Percentiles rank a stretch among this genome's conserved stretches.
Evolutionary conservation across 2,329 filamentous ascomycete genomes (phyloP).

Genomic region (Elsinoe necatrix): DNA sequence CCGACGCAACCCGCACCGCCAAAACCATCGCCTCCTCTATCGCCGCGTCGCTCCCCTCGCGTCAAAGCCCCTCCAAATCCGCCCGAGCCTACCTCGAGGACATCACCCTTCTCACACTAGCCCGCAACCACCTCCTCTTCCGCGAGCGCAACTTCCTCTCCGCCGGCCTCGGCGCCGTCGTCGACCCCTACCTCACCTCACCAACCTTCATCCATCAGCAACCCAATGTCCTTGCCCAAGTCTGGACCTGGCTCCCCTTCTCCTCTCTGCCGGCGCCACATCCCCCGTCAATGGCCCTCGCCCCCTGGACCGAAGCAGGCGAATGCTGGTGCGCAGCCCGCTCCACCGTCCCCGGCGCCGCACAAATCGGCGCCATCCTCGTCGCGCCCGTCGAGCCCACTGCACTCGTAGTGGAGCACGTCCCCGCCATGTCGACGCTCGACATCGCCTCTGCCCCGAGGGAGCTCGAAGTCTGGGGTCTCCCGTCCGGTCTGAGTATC

Average conservation of each 20-base stretch:
- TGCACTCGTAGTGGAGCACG: conserved; percentile 39
- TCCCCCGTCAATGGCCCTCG: conserved; percentile 50
- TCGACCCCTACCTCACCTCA: conserved; percentile 56
- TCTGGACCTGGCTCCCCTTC: conserved; percentile 20
- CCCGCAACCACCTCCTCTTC: conserved; percentile 23
- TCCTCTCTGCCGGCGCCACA: conserved; percentile 25
- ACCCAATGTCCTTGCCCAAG: conserved; percentile 2
- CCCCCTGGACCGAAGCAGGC: conserved; percentile 65
- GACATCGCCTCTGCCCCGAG: conserved; percentile 36
- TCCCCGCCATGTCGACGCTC: conserved; percentile 33
- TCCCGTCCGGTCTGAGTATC: conserved; percentile 17
- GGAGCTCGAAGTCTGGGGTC: conserved; percentile 39
- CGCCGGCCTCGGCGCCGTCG: conserved; percentile 53
- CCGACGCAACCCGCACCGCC: conserved; percentile 15
- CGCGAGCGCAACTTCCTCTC: conserved; percentile 60
- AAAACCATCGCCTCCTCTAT: conserved; percentile 1
- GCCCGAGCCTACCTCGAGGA: conserved; percentile 20
- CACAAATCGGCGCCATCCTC: conserved; percentile 53
- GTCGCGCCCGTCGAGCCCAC: conserved; percentile 31
- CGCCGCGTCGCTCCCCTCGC: conserved; percentile 3
- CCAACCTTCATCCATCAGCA: conserved; percentile 37
- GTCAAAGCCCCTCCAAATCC: conserved; percentile 16
- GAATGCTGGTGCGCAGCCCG: conserved; percentile 76
- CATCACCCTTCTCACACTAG: conserved; percentile 26
- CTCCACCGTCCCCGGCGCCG: conserved; percentile 43